Evolutionary conservation across 139 green algal genomes (phyloP).

Genomic region (Asterochloris sp.): DNA sequence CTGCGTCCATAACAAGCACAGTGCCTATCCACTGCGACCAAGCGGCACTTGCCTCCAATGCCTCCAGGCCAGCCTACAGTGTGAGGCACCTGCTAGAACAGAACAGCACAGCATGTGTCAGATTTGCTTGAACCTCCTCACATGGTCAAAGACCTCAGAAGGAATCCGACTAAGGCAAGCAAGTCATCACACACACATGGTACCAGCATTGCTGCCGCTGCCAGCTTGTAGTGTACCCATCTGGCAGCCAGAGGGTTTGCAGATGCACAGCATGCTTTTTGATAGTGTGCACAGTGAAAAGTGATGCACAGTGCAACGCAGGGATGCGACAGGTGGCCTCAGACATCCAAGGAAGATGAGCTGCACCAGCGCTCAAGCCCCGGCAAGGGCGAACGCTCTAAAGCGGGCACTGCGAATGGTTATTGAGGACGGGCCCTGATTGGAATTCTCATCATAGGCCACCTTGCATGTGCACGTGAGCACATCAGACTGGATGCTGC

Average conservation of each 20-base stretch:
- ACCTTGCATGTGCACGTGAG: not conserved
- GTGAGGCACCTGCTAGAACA: too few relatives aligned
- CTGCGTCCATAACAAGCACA: too few relatives aligned
- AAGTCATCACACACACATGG: constrained; percentile 6
- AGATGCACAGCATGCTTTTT: too few relatives aligned
- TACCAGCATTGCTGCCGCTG: too few relatives aligned
- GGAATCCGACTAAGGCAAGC: not conserved
- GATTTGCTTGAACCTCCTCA: too few relatives aligned
- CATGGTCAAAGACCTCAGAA: not conserved
- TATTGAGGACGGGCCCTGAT: constrained; percentile 57
- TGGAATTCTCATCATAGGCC: constrained; percentile 47
- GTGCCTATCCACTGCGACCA: too few relatives aligned
- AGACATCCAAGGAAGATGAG: constrained; percentile 78
- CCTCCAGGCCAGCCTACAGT: too few relatives aligned
- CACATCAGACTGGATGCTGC: not conserved
- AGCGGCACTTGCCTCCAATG: too few relatives aligned
- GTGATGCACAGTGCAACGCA: not conserved
- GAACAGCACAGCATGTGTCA: too few relatives aligned
- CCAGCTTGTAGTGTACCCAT: too few relatives aligned
- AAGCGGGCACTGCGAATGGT: constrained; percentile 75
- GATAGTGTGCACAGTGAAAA: too few relatives aligned
- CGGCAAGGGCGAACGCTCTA: constrained; percentile 68
- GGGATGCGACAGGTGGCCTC: constrained; percentile 24
- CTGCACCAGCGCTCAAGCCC: constrained; percentile 72
- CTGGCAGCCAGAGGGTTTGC: too few relatives aligned